Percentiles rank a stretch among this genome's conserved stretches.
These are phyloP conservation scores for Leishmania tropica DNA, from an alignment of 208 protist species.

Conservation along the genomic window DNA sequence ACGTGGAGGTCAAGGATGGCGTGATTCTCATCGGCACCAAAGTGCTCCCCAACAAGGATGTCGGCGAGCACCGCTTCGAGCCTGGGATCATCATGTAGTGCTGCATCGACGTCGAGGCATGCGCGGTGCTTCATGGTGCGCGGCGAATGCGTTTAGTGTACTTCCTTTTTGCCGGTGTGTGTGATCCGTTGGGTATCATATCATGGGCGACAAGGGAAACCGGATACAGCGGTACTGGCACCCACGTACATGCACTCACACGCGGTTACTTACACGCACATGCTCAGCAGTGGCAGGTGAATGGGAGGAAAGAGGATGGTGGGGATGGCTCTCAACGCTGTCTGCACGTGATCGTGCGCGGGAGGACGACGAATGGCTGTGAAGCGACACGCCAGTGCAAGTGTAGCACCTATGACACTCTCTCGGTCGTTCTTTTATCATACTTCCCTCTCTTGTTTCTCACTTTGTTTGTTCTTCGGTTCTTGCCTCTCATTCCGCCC, in stretches of 20 bases:
- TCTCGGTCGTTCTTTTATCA: neutral
- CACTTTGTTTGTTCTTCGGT: neutral
- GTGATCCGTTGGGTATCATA: neutral
- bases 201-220: neutral
- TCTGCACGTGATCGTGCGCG: neutral
- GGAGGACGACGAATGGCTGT: neutral
- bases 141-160: neutral
- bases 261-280: neutral
- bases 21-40: conserved; percentile 92
- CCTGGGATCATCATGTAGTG: conserved; percentile 95
- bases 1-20: conserved; percentile 93
- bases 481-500: neutral
- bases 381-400: neutral
- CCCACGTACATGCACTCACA: neutral
- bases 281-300: neutral
- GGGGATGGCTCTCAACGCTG: neutral
- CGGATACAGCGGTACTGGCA: neutral
- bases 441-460: neutral
- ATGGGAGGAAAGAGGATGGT: neutral
- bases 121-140: neutral
- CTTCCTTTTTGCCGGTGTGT: neutral
- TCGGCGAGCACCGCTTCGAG: conserved; percentile 80
- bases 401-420: neutral
- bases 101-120: too few species aligned
- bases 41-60: conserved; percentile 96